A percentile compares a stretch with the other conserved stretches of the same genome.
phyloP scores from a whole-genome alignment of 495 filamentous ascomycete genomes.

The Penicillium goetzii region DNA sequence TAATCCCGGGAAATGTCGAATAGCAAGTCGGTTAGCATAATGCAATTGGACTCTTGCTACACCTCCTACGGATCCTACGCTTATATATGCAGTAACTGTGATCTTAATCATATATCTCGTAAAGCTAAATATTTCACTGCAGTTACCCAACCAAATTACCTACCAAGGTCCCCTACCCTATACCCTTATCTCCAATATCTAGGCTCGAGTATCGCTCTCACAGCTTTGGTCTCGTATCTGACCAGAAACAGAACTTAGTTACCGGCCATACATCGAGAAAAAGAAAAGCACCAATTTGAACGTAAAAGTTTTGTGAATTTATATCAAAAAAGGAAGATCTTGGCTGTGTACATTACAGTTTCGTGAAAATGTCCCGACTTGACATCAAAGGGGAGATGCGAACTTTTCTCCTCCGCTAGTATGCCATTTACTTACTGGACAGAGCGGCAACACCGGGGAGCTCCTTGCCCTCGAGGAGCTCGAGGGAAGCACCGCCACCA shows the following conservation, averaged over 20 bases:
- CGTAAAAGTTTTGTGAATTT: conserved; percentile 16
- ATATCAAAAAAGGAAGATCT: conserved; percentile 21
- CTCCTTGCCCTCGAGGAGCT: conserved; percentile 96
- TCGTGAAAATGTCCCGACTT: conserved; percentile 29
- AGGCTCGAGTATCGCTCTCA: conserved; percentile 8
- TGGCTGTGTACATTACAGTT: conserved; percentile 39
- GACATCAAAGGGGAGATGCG: background rate
- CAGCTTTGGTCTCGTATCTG: conserved; percentile 39
- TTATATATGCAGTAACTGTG: background rate
- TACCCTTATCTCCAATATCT: background rate
- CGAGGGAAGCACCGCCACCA: conserved; percentile 91
- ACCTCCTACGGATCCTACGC: background rate
- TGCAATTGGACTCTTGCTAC: background rate
- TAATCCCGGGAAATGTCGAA: background rate
- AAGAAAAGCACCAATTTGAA: background rate
- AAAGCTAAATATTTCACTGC: background rate
- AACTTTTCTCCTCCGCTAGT: background rate
- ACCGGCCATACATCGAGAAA: background rate
- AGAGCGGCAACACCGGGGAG: conserved; percentile 92
- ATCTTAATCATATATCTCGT: background rate
- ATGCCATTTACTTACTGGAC: conserved; percentile 74
- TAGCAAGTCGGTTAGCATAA: conserved; percentile 4
- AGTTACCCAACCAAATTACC: background rate
- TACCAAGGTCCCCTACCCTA: background rate
- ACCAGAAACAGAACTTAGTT: conserved; percentile 20